Base-by-base conservation (phyloP, 2,329 filamentous ascomycete species). In the Paecilomyces sp. region DNA sequence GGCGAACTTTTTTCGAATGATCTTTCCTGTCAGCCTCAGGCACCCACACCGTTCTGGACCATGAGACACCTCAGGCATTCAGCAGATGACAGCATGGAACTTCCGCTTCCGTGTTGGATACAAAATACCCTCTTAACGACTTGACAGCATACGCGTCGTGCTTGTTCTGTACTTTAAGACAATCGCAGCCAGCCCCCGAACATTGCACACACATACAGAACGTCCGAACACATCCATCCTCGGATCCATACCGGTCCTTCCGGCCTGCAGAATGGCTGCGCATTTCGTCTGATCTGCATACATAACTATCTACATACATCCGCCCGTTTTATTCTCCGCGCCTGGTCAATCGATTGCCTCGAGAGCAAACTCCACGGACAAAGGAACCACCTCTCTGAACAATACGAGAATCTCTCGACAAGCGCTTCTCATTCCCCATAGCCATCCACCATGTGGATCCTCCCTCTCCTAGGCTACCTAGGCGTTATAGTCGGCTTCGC, bases 401-500 rank as follows among this genome's bases (percentile, higher is more conserved):
- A 18, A 47, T 22, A 3, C 11, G 13, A 41, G 5, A 41, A 41
- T 13, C 5, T 15, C 5, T 41, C 25, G 6, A 41, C 36, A 12
- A n/a, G 13, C n/a, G 36, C n/a, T 41, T 3, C n/a, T 41, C n/a
- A 28, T 24, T 22, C 18, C 25, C 2, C 28, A 12, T 18, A 15
- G 7, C 18, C 54, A 12, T n/a, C 47, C 58, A 85, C 64, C 65
- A 97, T 97, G 94, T 97, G 92, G 91, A 91, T 99, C 80, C 80
- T 99, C 71, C 92, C 93, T 69, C 80, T 97, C 52, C 81, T 99
- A 69, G 94, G 94, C 70, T 97, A 96, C 71, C 76, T 92, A 34
- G 94, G 94, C 70, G 86, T 95, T 66, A 78, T 92, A 64, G 80
- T 96, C 62, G 93, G 93, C 73, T 99, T 99, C 80, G 86, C 85